Percentiles rank a stretch among this genome's conserved stretches.
These are phyloP conservation scores for Hibiscus mutabilis DNA, from an alignment of 345 rosid species.

Conservation along the genomic window DNA sequence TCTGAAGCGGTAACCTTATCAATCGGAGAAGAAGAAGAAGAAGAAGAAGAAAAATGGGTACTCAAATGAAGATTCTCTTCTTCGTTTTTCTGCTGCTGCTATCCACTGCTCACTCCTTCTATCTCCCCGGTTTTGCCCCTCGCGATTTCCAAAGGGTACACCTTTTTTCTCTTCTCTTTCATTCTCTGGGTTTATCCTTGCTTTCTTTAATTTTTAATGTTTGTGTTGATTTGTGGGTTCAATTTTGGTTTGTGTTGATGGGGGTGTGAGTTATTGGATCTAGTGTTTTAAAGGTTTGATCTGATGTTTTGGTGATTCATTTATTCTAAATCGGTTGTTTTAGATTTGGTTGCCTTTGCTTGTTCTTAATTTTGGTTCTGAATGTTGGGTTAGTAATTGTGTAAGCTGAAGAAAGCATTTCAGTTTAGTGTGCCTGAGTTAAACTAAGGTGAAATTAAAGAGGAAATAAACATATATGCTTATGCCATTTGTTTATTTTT, in stretches of 20 bases:
- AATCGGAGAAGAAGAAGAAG: slow-evolving; percentile 11
- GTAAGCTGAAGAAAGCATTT: neutral
- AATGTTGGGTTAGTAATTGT: neutral
- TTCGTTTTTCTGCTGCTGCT: slow-evolving; percentile 33
- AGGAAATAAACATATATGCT: neutral
- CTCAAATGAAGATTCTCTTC: slow-evolving; percentile 22
- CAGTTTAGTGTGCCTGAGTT: neutral
- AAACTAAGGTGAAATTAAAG: neutral
- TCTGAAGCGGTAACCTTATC: neutral
- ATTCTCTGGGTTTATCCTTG: neutral
- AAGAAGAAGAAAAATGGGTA: slow-evolving; percentile 24
- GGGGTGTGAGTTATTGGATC: slow-evolving; percentile 34
- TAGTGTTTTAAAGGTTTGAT: slow-evolving; percentile 28
- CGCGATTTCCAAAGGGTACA: slow-evolving; percentile 79
- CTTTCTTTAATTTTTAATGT: slow-evolving; percentile 2
- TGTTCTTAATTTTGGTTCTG: neutral
- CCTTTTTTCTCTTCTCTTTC: neutral
- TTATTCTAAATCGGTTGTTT: slow-evolving; percentile 25
- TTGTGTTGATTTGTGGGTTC: slow-evolving; percentile 3
- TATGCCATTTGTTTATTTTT: neutral
- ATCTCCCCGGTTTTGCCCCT: slow-evolving; percentile 98
- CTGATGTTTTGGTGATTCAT: slow-evolving; percentile 6
- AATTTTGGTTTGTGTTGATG: neutral
- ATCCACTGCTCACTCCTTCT: slow-evolving; percentile 58
- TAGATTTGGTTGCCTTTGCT: neutral